A percentile compares a stretch with the other conserved stretches of the same genome.
phyloP scores from a whole-genome alignment of 805 yeast species.

The Kuraishia capsulata region DNA sequence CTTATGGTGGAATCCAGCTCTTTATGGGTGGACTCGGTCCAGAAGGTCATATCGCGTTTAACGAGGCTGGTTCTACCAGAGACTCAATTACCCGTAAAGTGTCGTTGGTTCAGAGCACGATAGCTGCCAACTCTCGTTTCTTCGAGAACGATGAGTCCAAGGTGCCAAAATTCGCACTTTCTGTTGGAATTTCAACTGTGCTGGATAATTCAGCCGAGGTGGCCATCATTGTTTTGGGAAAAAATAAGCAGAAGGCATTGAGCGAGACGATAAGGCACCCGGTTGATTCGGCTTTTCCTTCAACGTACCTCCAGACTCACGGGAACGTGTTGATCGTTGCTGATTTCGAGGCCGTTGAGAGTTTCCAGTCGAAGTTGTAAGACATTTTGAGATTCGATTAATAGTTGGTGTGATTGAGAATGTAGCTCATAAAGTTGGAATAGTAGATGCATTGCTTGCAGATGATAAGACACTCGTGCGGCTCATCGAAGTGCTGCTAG shows the following conservation, averaged over 20 bases:
- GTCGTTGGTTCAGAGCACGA: slow-evolving; percentile 36
- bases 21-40: slow-evolving; percentile 55
- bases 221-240: slow-evolving; percentile 42
- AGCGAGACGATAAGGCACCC: slow-evolving; percentile 32
- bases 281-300: slow-evolving; percentile 34
- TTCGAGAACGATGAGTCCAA: slow-evolving; percentile 33
- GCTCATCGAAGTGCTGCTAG: no score
- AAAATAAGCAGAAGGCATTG: slow-evolving; percentile 35
- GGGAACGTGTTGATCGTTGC: slow-evolving; percentile 32
- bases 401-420: no score
- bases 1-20: slow-evolving; percentile 40
- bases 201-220: slow-evolving; percentile 46
- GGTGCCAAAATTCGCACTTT: slow-evolving; percentile 43
- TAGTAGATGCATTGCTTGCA: no score
- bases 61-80: slow-evolving; percentile 44
- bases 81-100: slow-evolving; percentile 37
- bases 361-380: slow-evolving; percentile 1
- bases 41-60: slow-evolving; percentile 54
- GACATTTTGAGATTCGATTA: no score
- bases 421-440: no score
- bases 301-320: slow-evolving; percentile 41
- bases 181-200: slow-evolving; percentile 51
- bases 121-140: slow-evolving; percentile 44
- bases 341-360: slow-evolving; percentile 34
- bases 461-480: no score